Evolutionary conservation across 345 rosid genomes (phyloP).

Genomic region (Litchi chinensis): DNA sequence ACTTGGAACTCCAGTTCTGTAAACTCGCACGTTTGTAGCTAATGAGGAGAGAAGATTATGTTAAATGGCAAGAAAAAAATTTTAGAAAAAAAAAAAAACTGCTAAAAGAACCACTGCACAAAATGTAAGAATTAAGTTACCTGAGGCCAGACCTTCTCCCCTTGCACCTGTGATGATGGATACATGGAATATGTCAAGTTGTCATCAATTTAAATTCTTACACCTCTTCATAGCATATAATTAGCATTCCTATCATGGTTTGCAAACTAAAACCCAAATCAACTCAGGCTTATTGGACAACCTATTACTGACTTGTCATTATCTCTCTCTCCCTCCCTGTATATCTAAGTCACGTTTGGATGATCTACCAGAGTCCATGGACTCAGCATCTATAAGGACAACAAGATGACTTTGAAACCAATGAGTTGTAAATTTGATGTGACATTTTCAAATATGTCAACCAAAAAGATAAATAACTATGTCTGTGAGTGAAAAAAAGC

Average conservation of each 20-base stretch:
- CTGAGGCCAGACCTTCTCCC: conserved; percentile 41
- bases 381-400: not conserved
- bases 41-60: conserved; percentile 22
- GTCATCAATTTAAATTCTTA: conserved; percentile 4
- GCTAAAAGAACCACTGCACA: not conserved
- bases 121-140: conserved; percentile 22
- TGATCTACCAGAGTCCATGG: not conserved
- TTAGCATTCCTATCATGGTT: conserved; percentile 31
- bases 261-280: conserved; percentile 40
- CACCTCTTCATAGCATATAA: conserved; percentile 13
- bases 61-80: not conserved
- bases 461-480: not conserved
- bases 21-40: conserved; percentile 61
- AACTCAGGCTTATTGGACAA: conserved; percentile 9
- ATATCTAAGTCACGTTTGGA: not conserved
- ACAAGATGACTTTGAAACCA: not conserved
- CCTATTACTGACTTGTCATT: conserved; percentile 10
- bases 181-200: conserved; percentile 15
- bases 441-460: not conserved
- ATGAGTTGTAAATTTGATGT: not conserved
- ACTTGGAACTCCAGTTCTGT: conserved; percentile 67
- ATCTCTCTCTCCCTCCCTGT: not conserved
- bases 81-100: not conserved
- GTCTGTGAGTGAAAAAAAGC: not conserved
- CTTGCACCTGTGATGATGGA: conserved; percentile 49